Conservation (phyloP, 306 rosid species). For the Vigna reflexopilosa region DNA sequence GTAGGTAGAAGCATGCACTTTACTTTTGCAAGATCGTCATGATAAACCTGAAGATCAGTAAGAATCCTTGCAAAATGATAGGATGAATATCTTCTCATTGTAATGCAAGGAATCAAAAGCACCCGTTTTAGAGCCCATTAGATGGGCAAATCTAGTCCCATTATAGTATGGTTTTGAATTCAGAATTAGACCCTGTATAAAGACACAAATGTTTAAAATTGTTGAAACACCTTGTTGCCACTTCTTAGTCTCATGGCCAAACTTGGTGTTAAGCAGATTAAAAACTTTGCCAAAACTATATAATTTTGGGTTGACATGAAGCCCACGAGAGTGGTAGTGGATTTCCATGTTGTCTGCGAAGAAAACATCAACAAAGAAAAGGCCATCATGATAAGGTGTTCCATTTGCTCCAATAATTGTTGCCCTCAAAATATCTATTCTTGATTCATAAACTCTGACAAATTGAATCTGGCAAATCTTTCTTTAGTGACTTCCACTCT, state of each 20-base stretch:
- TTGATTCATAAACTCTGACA: slow-evolving; percentile 80
- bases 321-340: slow-evolving; percentile 83
- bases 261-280: slow-evolving; percentile 88
- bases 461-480: slow-evolving; percentile 89
- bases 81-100: slow-evolving; percentile 69
- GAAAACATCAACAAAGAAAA: slow-evolving; percentile 85
- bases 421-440: slow-evolving; percentile 88
- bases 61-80: slow-evolving; percentile 48
- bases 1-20: too few relatives aligned
- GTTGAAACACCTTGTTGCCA: slow-evolving; percentile 86
- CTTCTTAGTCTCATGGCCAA: slow-evolving; percentile 70
- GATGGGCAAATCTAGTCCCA: slow-evolving; percentile 72
- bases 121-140: slow-evolving; percentile 57
- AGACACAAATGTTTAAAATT: slow-evolving; percentile 81
- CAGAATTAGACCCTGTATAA: slow-evolving; percentile 86
- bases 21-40: too few relatives aligned
- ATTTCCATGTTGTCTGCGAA: slow-evolving; percentile 76
- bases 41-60: background rate
- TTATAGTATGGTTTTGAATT: slow-evolving; percentile 77
- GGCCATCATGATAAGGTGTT: slow-evolving; percentile 94
- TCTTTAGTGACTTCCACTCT: slow-evolving; percentile 86
- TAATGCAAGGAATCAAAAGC: slow-evolving; percentile 61
- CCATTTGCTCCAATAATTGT: slow-evolving; percentile 94
- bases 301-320: slow-evolving; percentile 86
- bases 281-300: slow-evolving; percentile 86